A percentile compares a stretch with the other conserved stretches of the same genome.
These are phyloP conservation scores for Dendrocalamus sinicus DNA, from an alignment of 176 grass and related monocot species.

Conservation along the genomic window DNA sequence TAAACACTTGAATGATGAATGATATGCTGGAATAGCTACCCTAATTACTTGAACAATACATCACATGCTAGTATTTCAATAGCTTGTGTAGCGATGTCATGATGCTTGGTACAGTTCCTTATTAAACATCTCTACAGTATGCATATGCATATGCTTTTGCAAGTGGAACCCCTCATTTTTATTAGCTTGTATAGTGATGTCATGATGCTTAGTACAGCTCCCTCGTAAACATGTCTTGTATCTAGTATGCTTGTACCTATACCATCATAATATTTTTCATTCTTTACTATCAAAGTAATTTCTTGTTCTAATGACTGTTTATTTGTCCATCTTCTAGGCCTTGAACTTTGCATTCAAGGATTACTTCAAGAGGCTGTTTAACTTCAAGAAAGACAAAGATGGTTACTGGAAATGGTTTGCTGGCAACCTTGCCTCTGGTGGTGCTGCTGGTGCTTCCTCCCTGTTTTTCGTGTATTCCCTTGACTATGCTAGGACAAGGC, in stretches of 20 bases:
- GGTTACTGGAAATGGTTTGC: slow-evolving; percentile 97
- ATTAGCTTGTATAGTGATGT: not conserved
- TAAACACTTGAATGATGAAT: not conserved
- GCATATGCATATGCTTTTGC: not conserved
- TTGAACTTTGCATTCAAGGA: slow-evolving; percentile 99
- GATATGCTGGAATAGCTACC: too few species aligned
- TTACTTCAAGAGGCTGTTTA: slow-evolving; percentile 97
- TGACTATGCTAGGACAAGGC: slow-evolving; percentile 87
- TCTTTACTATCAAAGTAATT: not conserved
- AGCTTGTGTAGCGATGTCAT: not conserved
- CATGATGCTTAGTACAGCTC: not conserved
- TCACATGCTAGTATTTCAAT: not conserved
- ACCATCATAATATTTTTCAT: not conserved
- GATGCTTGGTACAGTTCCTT: not conserved
- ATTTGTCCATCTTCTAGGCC: slow-evolving; percentile 49
- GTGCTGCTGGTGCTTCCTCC: slow-evolving; percentile 90
- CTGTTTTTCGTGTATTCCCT: slow-evolving; percentile 90
- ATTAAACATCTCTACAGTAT: not conserved
- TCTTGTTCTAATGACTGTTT: not conserved
- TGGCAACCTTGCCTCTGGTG: slow-evolving; percentile 95
- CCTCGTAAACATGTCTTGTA: not conserved
- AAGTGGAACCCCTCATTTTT: not conserved
- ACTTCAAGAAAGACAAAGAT: slow-evolving; percentile 93
- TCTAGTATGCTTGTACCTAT: not conserved
- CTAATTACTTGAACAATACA: not conserved